phyloP scores from a whole-genome alignment of 2,329 filamentous ascomycete genomes.

The Pseudodiploospora longispora region DNA sequence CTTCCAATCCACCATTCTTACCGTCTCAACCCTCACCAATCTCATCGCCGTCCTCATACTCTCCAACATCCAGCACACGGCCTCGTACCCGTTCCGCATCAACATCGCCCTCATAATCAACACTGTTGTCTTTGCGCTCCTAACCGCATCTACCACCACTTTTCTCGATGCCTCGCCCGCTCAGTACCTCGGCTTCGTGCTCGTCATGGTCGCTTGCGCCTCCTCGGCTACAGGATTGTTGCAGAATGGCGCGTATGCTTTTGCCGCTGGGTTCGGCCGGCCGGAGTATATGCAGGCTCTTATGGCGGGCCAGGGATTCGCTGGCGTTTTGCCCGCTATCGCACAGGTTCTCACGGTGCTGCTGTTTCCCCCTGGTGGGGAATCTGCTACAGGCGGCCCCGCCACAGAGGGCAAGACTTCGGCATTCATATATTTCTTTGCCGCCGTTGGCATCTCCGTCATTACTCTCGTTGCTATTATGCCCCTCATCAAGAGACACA shows the following conservation, averaged over 20 bases:
- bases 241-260: slow-evolving; percentile 92
- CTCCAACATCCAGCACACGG: slow-evolving; percentile 69
- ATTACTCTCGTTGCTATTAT: slow-evolving; percentile 65
- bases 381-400: slow-evolving; percentile 16
- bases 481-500: slow-evolving; percentile 58
- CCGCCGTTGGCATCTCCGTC: slow-evolving; percentile 69
- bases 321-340: slow-evolving; percentile 80
- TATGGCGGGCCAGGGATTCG: slow-evolving; percentile 89
- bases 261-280: slow-evolving; percentile 74
- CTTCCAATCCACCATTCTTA: slow-evolving; percentile 85
- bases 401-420: slow-evolving; percentile 35
- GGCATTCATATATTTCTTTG: slow-evolving; percentile 86
- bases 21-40: slow-evolving; percentile 79
- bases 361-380: slow-evolving; percentile 33
- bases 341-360: slow-evolving; percentile 82
- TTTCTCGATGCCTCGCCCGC: slow-evolving; percentile 54
- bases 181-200: slow-evolving; percentile 71
- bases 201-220: slow-evolving; percentile 72
- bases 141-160: slow-evolving; percentile 70
- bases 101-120: slow-evolving; percentile 69
- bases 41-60: slow-evolving; percentile 68
- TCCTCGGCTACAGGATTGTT: slow-evolving; percentile 76
- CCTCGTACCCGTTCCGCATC: slow-evolving; percentile 85
- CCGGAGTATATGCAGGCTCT: slow-evolving; percentile 91
- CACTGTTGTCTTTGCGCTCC: slow-evolving; percentile 63